A percentile compares a stretch with the other conserved stretches of the same genome.
These are phyloP conservation scores for Chlorella ohadii DNA, from an alignment of 139 green algal genomes.

Conservation along the genomic window DNA sequence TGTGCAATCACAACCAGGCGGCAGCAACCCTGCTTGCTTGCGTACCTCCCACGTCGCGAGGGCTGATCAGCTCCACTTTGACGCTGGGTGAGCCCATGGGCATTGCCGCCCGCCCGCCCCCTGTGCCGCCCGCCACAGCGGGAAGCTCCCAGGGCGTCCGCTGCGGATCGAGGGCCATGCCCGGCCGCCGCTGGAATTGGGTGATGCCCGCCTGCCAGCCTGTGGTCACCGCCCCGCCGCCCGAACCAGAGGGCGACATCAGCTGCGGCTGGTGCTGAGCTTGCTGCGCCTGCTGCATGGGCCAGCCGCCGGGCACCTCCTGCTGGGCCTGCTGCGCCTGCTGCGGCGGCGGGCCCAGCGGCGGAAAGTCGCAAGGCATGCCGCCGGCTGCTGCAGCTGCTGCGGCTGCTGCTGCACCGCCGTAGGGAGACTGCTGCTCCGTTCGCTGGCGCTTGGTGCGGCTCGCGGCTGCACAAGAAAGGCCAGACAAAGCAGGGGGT, in stretches of 20 bases:
- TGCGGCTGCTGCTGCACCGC: neutral
- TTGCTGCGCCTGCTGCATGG: neutral
- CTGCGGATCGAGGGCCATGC: neutral
- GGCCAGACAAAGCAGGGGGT: no score
- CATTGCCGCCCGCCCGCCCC: neutral
- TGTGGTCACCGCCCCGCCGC: neutral
- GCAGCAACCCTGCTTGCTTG: no score
- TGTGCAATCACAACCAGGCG: no score
- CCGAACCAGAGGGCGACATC: neutral
- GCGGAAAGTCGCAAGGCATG: neutral
- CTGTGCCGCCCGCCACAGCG: neutral
- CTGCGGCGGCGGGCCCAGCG: neutral
- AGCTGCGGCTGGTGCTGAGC: neutral
- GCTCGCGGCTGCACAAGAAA: neutral
- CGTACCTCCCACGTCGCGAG: no score
- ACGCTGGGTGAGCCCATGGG: neutral
- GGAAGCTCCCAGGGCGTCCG: neutral
- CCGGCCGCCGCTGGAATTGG: neutral
- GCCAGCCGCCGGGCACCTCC: neutral
- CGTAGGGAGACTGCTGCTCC: neutral
- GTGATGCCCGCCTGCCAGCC: neutral
- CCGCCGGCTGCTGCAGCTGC: neutral
- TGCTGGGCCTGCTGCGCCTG: no score
- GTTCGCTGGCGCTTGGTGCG: slow-evolving; percentile 14
- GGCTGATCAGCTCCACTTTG: neutral